Conservation (phyloP, 257 asterid species). For the Paraleonurus japonicus region DNA sequence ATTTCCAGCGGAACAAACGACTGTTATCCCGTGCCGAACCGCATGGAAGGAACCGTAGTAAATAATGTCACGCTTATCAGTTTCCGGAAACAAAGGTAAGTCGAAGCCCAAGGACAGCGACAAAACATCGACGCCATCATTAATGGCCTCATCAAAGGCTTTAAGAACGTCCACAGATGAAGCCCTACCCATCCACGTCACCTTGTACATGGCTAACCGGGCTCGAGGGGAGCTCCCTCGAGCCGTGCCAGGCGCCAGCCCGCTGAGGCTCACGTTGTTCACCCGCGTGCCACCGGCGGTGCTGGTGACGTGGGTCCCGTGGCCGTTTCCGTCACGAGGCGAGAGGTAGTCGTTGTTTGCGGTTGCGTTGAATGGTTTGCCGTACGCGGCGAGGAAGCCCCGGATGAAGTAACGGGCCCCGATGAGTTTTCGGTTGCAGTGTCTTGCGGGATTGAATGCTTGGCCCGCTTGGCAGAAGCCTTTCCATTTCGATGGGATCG, state of each 20-base stretch:
- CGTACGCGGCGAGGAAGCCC: constrained; percentile 22
- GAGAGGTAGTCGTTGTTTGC: constrained; percentile 29
- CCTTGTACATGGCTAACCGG: constrained; percentile 41
- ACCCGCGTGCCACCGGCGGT: constrained; percentile 31
- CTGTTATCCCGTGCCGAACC: constrained; percentile 33
- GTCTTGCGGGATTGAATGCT: constrained; percentile 21
- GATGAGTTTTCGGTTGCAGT: constrained; percentile 43
- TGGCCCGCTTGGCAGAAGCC: constrained; percentile 35
- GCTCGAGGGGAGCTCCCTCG: constrained; percentile 47
- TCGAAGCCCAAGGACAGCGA: constrained; percentile 28
- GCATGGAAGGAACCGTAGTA: constrained; percentile 43
- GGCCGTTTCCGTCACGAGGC: constrained; percentile 34
- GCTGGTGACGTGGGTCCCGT: constrained; percentile 35
- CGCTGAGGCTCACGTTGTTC: constrained; percentile 23
- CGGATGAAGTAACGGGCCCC: constrained; percentile 43
- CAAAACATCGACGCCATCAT: constrained; percentile 41
- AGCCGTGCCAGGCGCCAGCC: constrained; percentile 33
- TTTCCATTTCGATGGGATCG: constrained; percentile 47
- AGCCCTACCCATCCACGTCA: not conserved
- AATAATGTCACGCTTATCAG: constrained; percentile 17
- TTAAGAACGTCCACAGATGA: constrained; percentile 32
- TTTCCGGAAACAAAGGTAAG: constrained; percentile 25
- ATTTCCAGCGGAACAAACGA: constrained; percentile 40
- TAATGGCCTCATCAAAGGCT: constrained; percentile 44
- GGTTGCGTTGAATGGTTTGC: constrained; percentile 3